Conservation (phyloP, 2,329 filamentous ascomycete genomes). For the Lizonia empirigonia region DNA sequence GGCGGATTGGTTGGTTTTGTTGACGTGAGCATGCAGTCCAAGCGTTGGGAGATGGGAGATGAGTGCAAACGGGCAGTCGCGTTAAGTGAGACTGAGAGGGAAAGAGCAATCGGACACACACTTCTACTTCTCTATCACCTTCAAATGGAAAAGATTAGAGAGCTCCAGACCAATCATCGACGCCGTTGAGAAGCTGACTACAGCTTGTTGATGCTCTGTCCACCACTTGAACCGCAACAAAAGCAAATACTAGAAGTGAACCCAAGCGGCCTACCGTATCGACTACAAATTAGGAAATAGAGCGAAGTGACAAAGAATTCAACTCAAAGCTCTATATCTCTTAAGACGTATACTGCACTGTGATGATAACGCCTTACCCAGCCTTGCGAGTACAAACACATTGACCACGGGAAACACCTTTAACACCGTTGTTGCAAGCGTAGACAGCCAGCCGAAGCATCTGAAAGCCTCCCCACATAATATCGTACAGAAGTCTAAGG, state of each 20-base stretch:
- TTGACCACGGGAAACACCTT: not conserved
- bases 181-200: not conserved
- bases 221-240: not conserved
- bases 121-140: not conserved
- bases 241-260: not conserved
- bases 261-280: not conserved
- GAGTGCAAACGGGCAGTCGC: slow-evolving; percentile 4
- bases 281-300: not conserved
- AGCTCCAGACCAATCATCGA: not conserved
- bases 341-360: not conserved
- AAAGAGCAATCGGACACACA: slow-evolving; percentile 1
- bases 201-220: not conserved
- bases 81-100: slow-evolving; percentile 1
- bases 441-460: not conserved
- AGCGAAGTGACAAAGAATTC: not conserved
- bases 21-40: not conserved
- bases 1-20: not conserved
- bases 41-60: not conserved
- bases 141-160: not conserved
- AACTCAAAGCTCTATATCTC: not conserved
- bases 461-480: not conserved
- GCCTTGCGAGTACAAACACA: not conserved
- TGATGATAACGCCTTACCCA: slow-evolving; percentile 4
- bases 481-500: not conserved
- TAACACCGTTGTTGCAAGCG: not conserved